Base-by-base conservation (phyloP, 306 rosid genomes). In the Acacia confusa region DNA sequence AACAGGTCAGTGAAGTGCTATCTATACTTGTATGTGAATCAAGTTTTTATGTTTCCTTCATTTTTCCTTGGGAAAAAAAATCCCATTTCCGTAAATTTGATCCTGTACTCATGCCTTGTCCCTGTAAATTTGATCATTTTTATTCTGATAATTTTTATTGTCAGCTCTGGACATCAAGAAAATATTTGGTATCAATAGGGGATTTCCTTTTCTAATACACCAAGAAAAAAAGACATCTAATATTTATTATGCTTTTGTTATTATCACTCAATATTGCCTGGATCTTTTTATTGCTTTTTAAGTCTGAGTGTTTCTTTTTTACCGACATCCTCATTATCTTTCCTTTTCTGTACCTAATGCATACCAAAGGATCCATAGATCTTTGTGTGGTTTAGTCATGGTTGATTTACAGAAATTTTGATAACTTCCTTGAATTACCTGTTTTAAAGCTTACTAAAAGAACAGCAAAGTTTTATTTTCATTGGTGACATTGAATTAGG, bases 1-100 rank as follows among this genome's bases (percentile, higher is more conserved):
- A 44, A 92, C 95, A 89, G 97, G 97, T 92, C 79, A 60, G 75
- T 71, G 25, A 71, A 86, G 72, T 81, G 78, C 83, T 82, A 45
- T 55, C 70, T 71, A 83, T 65, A 28, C 82, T 80, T 76, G 25
- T 61, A 27, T 69, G 70, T 80, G 17, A 78, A 48, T 79, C 82
- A 79, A 63, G 60, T 53, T 81, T 73, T 78, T 43, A 48, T 81
- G 48, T 44, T 72, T 50, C 66, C 41, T 34, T 44, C 34, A 70
- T n/a, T 53, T n/a, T 53, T 52, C 7, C 20, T 53, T 1, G 19
- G 1, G 6, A 53, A 20, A 53, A 53, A 14, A 44, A 36, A 36
- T 0, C 43, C 70, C 78, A 41, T 52, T 64, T 65, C 70, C 41
- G 41, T 52, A 32, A 77, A 71, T 65, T 77, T 53, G 36, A 66